These are phyloP conservation scores for Flaveria bidentis DNA, from an alignment of 129 eudicot species.

Conservation along the genomic window DNA sequence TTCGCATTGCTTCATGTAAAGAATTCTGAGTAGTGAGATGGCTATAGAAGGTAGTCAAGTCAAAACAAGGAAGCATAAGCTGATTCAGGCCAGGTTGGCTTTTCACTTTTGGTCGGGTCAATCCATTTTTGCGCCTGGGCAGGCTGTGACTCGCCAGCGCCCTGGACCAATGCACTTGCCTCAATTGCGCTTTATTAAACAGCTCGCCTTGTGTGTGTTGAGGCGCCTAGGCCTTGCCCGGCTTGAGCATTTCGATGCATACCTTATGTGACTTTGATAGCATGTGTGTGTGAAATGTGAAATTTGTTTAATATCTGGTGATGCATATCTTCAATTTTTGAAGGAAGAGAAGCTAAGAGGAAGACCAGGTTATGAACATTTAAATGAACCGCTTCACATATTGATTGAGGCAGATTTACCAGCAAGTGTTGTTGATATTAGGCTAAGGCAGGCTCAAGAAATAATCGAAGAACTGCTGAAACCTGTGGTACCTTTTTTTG, in stretches of 20 bases:
- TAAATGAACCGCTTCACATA: constrained; percentile 72
- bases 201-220: background rate
- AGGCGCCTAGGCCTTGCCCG: background rate
- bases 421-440: constrained; percentile 64
- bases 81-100: no score
- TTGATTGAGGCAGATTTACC: constrained; percentile 90
- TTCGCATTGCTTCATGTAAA: background rate
- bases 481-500: constrained; percentile 69
- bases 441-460: constrained; percentile 78
- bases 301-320: background rate
- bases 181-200: background rate
- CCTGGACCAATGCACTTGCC: background rate
- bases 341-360: constrained; percentile 92
- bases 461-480: constrained; percentile 76
- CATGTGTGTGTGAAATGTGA: no score
- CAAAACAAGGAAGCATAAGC: background rate
- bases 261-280: no score
- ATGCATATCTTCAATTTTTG: constrained; percentile 13
- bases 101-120: no score
- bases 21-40: background rate
- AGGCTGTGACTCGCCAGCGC: no score
- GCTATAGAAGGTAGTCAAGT: background rate
- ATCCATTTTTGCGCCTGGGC: no score
- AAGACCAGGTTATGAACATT: constrained; percentile 82
- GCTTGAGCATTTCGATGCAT: background rate